Conservation (phyloP, 768 basidiomycete genomes). For the Grammothele lineata region DNA sequence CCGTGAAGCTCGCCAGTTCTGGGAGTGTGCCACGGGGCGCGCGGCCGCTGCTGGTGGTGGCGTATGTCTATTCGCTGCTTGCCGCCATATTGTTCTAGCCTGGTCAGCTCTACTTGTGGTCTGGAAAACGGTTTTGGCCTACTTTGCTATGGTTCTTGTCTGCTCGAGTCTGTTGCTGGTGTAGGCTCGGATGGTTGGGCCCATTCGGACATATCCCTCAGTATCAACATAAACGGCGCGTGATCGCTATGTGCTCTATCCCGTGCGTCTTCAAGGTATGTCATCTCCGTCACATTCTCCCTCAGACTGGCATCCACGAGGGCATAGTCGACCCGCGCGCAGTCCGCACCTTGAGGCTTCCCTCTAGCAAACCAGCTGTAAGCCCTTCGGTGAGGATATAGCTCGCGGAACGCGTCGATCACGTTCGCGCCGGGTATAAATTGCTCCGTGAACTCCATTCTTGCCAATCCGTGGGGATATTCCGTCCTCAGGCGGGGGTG, state of each 20-base stretch:
- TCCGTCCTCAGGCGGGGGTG: constrained; percentile 20
- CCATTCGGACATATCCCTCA: constrained; percentile 18
- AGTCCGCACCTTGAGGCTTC: constrained; percentile 22
- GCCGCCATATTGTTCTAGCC: too few relatives aligned
- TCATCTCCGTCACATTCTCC: constrained; percentile 15
- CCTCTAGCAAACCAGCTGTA: constrained; percentile 27
- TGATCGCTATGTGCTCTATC: constrained; percentile 24
- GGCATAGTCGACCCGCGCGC: constrained; percentile 23
- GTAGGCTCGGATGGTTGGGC: too few relatives aligned
- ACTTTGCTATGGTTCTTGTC: too few relatives aligned
- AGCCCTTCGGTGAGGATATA: constrained; percentile 14
- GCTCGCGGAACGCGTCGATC: constrained; percentile 20
- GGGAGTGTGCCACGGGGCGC: too few relatives aligned
- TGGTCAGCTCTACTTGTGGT: too few relatives aligned
- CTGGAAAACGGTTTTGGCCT: too few relatives aligned
- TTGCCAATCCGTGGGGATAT: constrained; percentile 21
- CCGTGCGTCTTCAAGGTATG: constrained; percentile 20
- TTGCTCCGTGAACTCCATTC: constrained; percentile 21
- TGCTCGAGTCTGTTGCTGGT: too few relatives aligned
- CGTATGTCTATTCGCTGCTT: too few relatives aligned
- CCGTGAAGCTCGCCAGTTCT: too few relatives aligned
- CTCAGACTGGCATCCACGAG: constrained; percentile 16
- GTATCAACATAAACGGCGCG: constrained; percentile 18
- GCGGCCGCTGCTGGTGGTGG: too few relatives aligned
- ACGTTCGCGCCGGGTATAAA: constrained; percentile 19